phyloP scores from a whole-genome alignment of 2,329 filamentous ascomycete species.

The Fusarium sterilihyphosum region DNA sequence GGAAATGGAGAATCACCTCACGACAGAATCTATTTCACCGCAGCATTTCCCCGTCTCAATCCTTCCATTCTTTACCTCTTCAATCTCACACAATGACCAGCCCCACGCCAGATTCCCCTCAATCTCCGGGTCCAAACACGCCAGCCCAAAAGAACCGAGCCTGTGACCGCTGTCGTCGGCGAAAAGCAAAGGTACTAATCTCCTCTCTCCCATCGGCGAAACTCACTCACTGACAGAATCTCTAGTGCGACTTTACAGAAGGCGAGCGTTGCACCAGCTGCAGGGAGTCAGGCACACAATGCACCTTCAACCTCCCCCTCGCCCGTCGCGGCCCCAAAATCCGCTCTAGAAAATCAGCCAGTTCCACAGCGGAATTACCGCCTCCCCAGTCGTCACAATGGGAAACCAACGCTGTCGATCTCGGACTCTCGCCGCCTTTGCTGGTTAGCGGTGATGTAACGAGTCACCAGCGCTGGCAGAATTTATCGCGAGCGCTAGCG shows the following conservation, averaged over 20 bases:
- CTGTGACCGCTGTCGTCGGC: conserved; percentile 50
- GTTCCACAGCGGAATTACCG: conserved; percentile 33
- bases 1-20: conserved; percentile 27
- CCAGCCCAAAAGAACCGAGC: conserved; percentile 42
- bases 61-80: not conserved
- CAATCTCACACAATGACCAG: conserved; percentile 12
- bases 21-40: conserved; percentile 29
- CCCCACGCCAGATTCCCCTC: conserved; percentile 32
- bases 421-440: conserved; percentile 39
- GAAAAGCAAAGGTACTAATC: conserved; percentile 49
- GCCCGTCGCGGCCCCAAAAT: conserved; percentile 52
- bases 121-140: conserved; percentile 17
- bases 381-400: conserved; percentile 22
- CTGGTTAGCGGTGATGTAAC: conserved; percentile 24
- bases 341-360: not conserved
- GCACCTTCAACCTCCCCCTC: conserved; percentile 52
- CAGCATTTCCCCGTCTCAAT: conserved; percentile 26
- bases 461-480: conserved; percentile 43
- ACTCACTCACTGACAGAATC: not conserved
- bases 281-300: conserved; percentile 45
- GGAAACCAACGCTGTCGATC: conserved; percentile 30
- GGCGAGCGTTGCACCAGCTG: conserved; percentile 47
- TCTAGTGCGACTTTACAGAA: conserved; percentile 44
- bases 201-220: conserved; percentile 9
- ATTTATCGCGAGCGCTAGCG: conserved; percentile 38